Evolutionary conservation across 805 yeast genomes (phyloP), one percentile per base, ranked within the genome.

Genomic region (Saturnispora diversa): DNA sequence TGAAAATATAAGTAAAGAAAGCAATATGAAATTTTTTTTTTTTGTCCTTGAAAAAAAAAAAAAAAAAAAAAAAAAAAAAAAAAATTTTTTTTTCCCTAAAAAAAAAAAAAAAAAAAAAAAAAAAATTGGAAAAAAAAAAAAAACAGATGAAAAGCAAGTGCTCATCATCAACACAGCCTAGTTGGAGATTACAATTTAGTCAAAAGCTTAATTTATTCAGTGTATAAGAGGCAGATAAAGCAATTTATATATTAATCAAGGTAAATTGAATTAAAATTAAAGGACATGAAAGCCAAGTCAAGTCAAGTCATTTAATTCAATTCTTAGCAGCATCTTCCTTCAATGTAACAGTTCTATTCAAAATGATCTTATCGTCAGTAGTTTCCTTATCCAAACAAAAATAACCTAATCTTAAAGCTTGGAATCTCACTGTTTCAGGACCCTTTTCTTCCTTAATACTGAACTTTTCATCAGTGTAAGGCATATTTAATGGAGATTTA

Each of bases 331-430:
- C 63, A 49, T 86, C 95, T 55, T 84, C 94, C 69, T 90, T 92
- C 64, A 92, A 74, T 11, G 95, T 81, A 31, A 92, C 98, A 54
- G 90, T 86, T 61, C 96, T 76, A 66, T 92, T 92, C 58, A 92
- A 68, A 25, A 92, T 72, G 48, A 88, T 64, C 44, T 66, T 69
- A 22, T 74, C 80, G 15, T 65, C 70, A 8, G 70, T 64, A 42
- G 84, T 65, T 48, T 90, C 97, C 51, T 72, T 75, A 60, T 92
- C 98, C 59, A 86, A 61, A 56, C 95, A 80, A 75, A 87, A 92
- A 64, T 92, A 92, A 23, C 98, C 98, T 34, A 85, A 90, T 66
- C 98, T 78, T 63, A 92, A 74, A 23, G 95, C 98, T 68, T 92
- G 98, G 86, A 92, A 92, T 63, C 98, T 77, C 24, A 84, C 86